phyloP scores from a whole-genome alignment of 352 stramenopile genomes.

The Globisporangium nodosum region DNA sequence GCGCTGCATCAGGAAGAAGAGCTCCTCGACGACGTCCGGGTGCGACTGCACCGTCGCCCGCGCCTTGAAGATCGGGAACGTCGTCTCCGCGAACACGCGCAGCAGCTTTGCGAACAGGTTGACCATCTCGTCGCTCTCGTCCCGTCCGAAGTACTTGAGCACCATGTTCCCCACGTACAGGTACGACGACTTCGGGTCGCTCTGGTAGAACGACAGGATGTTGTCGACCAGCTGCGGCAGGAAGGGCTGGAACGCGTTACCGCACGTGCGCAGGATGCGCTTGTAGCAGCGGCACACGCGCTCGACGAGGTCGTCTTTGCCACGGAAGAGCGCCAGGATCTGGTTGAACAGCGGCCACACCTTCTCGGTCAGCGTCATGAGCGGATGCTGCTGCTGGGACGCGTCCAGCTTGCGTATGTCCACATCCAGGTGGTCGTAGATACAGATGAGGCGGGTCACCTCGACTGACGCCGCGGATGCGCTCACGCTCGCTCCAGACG shows the following conservation, averaged over 20 bases:
- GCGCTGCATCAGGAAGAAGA: constrained; percentile 93
- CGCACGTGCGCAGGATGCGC: constrained; percentile 75
- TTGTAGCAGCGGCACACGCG: constrained; percentile 84
- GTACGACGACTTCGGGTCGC: constrained; percentile 81
- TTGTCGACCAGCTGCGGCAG: constrained; percentile 76
- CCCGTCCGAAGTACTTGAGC: constrained; percentile 63
- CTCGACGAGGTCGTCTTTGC: constrained; percentile 77
- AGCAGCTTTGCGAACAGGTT: constrained; percentile 54
- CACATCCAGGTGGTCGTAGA: constrained; percentile 75
- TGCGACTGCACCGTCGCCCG: constrained; percentile 56
- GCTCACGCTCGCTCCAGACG: constrained; percentile 24
- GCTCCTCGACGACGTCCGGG: constrained; percentile 94
- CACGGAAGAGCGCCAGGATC: constrained; percentile 65
- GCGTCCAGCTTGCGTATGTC: constrained; percentile 19
- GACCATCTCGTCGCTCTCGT: constrained; percentile 25
- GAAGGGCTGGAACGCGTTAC: constrained; percentile 51
- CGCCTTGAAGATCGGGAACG: constrained; percentile 81
- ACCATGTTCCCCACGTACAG: constrained; percentile 81
- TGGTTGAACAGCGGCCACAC: constrained; percentile 81
- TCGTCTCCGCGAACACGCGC: constrained; percentile 56
- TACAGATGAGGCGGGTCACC: constrained; percentile 72
- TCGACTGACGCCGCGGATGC: constrained; percentile 46
- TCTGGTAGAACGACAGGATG: constrained; percentile 66
- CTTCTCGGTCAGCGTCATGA: constrained; percentile 70
- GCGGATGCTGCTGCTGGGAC: constrained; percentile 21